phyloP scores from a whole-genome alignment of 2,329 filamentous ascomycete species.

The Pseudogymnoascus sp. region DNA sequence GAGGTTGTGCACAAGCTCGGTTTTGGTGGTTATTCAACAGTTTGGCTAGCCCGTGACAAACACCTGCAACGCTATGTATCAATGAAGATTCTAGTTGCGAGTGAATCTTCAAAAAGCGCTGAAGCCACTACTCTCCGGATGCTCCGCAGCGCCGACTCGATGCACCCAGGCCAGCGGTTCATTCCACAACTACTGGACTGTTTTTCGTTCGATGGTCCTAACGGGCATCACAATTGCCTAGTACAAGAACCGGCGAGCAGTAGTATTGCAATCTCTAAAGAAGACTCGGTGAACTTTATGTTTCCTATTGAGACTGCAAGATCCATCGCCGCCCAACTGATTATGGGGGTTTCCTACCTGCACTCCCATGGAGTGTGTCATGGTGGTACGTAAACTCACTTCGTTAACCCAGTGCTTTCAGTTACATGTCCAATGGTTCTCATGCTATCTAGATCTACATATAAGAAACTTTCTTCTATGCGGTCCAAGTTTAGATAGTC shows the following conservation, averaged over 20 bases:
- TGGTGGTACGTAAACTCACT: not conserved
- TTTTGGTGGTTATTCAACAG: slow-evolving; percentile 36
- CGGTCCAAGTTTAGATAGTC: not conserved
- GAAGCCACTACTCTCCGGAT: not conserved
- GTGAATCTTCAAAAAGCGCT: not conserved
- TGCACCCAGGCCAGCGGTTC: slow-evolving; percentile 20
- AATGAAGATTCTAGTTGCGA: slow-evolving; percentile 12
- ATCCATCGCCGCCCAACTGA: not conserved
- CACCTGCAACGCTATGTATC: slow-evolving; percentile 10
- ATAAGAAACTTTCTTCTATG: not conserved
- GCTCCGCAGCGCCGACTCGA: slow-evolving; percentile 1
- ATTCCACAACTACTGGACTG: slow-evolving; percentile 29
- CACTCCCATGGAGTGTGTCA: not conserved
- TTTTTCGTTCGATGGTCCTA: slow-evolving; percentile 34
- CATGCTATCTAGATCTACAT: not conserved
- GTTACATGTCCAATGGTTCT: no score
- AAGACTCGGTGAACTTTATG: not conserved
- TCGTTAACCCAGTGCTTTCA: no score
- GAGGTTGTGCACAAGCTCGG: slow-evolving; percentile 37
- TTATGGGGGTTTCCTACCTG: not conserved
- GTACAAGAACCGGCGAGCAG: slow-evolving; percentile 30
- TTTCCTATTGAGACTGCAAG: not conserved
- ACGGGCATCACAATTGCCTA: slow-evolving; percentile 37
- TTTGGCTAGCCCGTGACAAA: slow-evolving; percentile 35
- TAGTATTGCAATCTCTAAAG: not conserved